A percentile compares a stretch with the other conserved stretches of the same genome.
These are phyloP conservation scores for Cladosporium sp. DNA, from an alignment of 2,329 filamentous ascomycete genomes.

Conservation along the genomic window DNA sequence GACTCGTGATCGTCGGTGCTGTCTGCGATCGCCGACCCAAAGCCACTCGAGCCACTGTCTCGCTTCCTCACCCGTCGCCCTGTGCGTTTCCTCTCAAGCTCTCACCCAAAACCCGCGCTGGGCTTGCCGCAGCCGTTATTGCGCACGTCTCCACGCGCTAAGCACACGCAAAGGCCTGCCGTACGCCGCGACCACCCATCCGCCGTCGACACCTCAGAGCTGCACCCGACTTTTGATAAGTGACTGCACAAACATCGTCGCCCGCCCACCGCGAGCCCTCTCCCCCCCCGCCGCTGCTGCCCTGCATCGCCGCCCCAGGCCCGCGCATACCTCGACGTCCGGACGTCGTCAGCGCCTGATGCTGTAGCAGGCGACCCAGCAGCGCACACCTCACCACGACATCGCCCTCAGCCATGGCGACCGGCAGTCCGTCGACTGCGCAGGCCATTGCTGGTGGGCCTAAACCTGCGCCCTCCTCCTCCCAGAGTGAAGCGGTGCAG, in stretches of 20 bases:
- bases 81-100: slow-evolving; percentile 1
- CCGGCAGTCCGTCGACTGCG: slow-evolving; percentile 36
- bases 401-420: slow-evolving; percentile 34
- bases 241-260: too few species aligned
- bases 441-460: slow-evolving; percentile 41
- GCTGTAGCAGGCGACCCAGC: slow-evolving; percentile 19
- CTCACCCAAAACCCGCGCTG: too few species aligned
- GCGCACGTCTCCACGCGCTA: background rate
- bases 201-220: background rate
- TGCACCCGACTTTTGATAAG: slow-evolving; percentile 4
- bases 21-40: background rate
- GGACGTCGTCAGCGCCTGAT: slow-evolving; percentile 18
- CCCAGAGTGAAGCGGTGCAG: slow-evolving; percentile 63
- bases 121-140: slow-evolving; percentile 7
- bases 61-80: slow-evolving; percentile 9
- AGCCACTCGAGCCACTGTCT: slow-evolving; percentile 1
- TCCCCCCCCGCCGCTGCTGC: slow-evolving; percentile 12
- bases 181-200: slow-evolving; percentile 10
- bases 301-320: slow-evolving; percentile 15
- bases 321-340: slow-evolving; percentile 2
- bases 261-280: background rate
- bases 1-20: slow-evolving; percentile 8
- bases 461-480: slow-evolving; percentile 42
- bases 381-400: slow-evolving; percentile 13
- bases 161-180: slow-evolving; percentile 9